Evolutionary conservation across 768 basidiomycete species (phyloP), one percentile per base, ranked within the genome.

Genomic region (Termitomyces sp.): DNA sequence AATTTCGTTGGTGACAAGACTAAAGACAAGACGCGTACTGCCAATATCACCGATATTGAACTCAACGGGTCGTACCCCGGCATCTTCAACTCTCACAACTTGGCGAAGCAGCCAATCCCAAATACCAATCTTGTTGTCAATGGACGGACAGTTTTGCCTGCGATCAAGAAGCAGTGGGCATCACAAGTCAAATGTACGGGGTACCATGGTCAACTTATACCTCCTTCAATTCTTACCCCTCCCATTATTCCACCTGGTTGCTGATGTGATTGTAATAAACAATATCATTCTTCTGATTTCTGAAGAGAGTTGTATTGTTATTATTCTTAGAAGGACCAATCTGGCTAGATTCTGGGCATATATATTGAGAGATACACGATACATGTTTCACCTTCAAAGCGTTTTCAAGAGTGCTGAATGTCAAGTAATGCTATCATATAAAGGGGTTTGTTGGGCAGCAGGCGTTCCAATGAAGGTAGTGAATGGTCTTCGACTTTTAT

Each of bases 1-100:
- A 52, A 65, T 25, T 66, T 82, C 44, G 81, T 85, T 45, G 81
- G 29, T 3, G 9, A 29, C 3, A 29, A 29, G 29, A 29, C 29
- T 2, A 72, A 70, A 36, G 82, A 84, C 66, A 60, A 61, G 43
- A 76, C 63, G 13, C 58, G 60, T 25, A 56, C 5, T 12, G 36
- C 58, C 7, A 33, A 56, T 13, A 44, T 56, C 5, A 33, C 41
- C 25, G 27, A 54, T 7, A 59, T 62, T 4, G 52, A 61, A 35
- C 56, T 67, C 25, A 66, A 67, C 39, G 44, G 27, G 1, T 66
- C 65, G 3, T 69, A 69, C 48, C 63, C 68, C 1, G 68, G 68
- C 1, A 53, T 65, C 0, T 66, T 69, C 43, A 67, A 69, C 45
- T 57, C 36, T 3, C 48, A 15, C 5, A 47, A 50, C 6, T 31